Evolutionary conservation across 768 basidiomycete species (phyloP), one percentile per base, ranked within the genome.

Genomic region (Rossbeevera mucosa): DNA sequence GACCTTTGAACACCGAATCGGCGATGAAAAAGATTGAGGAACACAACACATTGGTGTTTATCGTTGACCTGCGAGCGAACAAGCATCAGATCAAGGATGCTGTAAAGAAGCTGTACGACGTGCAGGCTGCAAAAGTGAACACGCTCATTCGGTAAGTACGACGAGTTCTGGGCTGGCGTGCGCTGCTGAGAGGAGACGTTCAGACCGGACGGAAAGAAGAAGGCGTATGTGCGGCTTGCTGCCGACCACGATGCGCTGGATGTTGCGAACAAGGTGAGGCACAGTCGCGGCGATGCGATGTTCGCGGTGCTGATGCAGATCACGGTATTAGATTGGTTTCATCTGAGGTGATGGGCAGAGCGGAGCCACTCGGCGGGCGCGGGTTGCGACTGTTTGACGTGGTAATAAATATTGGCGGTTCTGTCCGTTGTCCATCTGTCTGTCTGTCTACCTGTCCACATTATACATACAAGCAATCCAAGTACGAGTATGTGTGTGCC

Each of bases 21-120:
- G 94, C 95, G 57, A 97, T 98, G 95, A 95, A 97, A 83, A 96
- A 99, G 83, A 99, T 99, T 53, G 95, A 99, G 80, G 95, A 97
- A 74, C 86, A 97, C 80, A 98, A 99, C 76, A 99, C 96, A 28
- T 83, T 98, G 53, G 96, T 99, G 54, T 99, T 98, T 80, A 86
- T 98, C 55, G 94, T 96, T 48, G 94, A 97, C 73, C 66, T 97
- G 72, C 86, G 83, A 70, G 77, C 92, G 61, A 99, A 96, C 85
- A 99, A 99, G 83, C 85, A 93, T 44, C 93, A 99, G 74, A 98
- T 98, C 78, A 95, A 94, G 83, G 92, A 97, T 64, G 96, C 96
- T 2, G 94, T 99, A 64, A 97, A 97, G 85, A 96, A 96, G 83
- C 73, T 99, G 64, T 98, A 97, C 73, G 94, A 96, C 66, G 94